Evolutionary conservation across 257 asterid species (phyloP).

Genomic region (Nicotiana tabacum): DNA sequence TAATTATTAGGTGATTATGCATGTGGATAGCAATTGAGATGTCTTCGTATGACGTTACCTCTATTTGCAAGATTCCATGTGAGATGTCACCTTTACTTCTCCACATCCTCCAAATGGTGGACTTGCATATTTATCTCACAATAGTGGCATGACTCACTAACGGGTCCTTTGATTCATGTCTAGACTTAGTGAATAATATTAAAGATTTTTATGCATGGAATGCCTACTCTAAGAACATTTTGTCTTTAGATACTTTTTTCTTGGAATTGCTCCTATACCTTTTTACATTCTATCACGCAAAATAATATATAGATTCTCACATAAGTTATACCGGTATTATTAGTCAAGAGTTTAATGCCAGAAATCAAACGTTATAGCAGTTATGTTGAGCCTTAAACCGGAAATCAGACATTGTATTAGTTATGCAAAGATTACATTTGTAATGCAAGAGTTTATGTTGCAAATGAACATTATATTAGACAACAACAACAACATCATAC

Average conservation of each 20-base stretch:
- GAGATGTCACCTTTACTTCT: background rate
- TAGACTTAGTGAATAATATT: background rate
- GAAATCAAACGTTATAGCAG: background rate
- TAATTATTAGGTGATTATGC: conserved; percentile 1
- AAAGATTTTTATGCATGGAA: background rate
- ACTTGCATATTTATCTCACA: background rate
- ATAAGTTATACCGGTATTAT: background rate
- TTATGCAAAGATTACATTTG: background rate
- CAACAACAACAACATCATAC: too few relatives aligned
- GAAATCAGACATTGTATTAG: background rate
- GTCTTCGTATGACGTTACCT: background rate
- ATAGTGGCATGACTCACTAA: background rate
- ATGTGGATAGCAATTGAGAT: background rate
- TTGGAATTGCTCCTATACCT: background rate
- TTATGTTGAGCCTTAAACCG: background rate
- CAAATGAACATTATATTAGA: background rate
- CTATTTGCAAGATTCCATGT: background rate
- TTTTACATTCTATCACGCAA: background rate
- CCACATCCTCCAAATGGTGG: background rate
- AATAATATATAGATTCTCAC: background rate
- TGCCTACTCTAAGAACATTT: background rate
- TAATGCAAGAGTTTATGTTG: background rate
- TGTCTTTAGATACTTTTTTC: background rate
- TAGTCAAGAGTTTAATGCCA: background rate
- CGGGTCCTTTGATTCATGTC: background rate